These are phyloP conservation scores for Puccinia horiana DNA, from an alignment of 1,284 basidiomycete species.

Conservation along the genomic window DNA sequence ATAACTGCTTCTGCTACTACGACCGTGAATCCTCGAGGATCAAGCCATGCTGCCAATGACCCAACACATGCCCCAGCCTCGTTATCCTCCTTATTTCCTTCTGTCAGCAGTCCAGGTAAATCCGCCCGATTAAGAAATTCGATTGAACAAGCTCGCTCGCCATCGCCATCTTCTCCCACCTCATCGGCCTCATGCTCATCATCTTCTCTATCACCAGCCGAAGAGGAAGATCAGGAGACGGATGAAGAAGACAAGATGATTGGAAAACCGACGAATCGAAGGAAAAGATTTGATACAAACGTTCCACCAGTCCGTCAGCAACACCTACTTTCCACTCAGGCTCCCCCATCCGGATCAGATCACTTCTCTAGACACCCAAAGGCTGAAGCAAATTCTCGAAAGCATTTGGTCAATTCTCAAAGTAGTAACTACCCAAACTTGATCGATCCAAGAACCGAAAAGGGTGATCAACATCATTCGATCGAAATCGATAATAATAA, in stretches of 20 bases:
- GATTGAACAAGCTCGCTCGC: not conserved
- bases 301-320: not conserved
- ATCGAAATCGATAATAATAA: not conserved
- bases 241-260: not conserved
- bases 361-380: not conserved
- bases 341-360: not conserved
- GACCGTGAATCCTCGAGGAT: not conserved
- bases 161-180: not conserved
- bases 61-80: not conserved
- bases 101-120: not conserved
- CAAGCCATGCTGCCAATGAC: not conserved
- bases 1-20: not conserved
- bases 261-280: not conserved
- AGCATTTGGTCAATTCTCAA: not conserved
- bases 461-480: not conserved
- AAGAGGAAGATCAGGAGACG: not conserved
- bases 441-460: not conserved
- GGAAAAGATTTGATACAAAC: not conserved
- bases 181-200: not conserved
- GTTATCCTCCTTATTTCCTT: not conserved
- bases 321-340: not conserved
- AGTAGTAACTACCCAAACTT: not conserved
- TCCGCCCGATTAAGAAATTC: not conserved
- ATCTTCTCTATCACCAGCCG: not conserved
- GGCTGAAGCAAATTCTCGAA: not conserved